Evolutionary conservation across 495 filamentous ascomycete species (phyloP).

Genomic region (Aspergillus haitiensis): DNA sequence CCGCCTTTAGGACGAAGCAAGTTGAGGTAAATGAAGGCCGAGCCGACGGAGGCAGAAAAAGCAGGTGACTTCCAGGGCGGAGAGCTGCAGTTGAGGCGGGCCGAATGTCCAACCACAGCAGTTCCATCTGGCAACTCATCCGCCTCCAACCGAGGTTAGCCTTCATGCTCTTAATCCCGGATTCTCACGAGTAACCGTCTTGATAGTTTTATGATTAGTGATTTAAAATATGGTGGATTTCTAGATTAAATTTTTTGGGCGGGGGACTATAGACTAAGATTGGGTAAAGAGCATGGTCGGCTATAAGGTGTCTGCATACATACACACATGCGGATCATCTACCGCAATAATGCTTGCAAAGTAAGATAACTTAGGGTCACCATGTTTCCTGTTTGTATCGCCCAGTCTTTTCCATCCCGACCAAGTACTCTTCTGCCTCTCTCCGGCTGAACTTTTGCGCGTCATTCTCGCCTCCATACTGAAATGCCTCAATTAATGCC

Average conservation of each 20-base stretch:
- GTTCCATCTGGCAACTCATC: slow-evolving; percentile 19
- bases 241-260: background rate
- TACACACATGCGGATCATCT: too few species aligned
- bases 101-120: slow-evolving; percentile 35
- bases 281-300: too few species aligned
- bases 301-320: too few species aligned
- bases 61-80: slow-evolving; percentile 30
- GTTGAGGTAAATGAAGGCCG: slow-evolving; percentile 18
- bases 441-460: slow-evolving; percentile 35
- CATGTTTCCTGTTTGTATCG: slow-evolving; percentile 81
- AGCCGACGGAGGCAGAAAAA: slow-evolving; percentile 25
- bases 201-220: background rate
- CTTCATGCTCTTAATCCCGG: background rate
- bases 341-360: background rate
- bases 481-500: slow-evolving; percentile 73
- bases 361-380: slow-evolving; percentile 35
- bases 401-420: slow-evolving; percentile 64
- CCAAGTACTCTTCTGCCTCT: slow-evolving; percentile 58
- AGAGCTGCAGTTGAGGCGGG: slow-evolving; percentile 38
- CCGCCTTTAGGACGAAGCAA: background rate
- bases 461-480: slow-evolving; percentile 28
- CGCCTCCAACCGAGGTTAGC: slow-evolving; percentile 43
- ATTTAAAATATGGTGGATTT: background rate
- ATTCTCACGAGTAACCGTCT: slow-evolving; percentile 1
- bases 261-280: too few species aligned